These are phyloP conservation scores for Basipetospora chlamydospora DNA, from an alignment of 2,329 filamentous ascomycete species.

Conservation along the genomic window DNA sequence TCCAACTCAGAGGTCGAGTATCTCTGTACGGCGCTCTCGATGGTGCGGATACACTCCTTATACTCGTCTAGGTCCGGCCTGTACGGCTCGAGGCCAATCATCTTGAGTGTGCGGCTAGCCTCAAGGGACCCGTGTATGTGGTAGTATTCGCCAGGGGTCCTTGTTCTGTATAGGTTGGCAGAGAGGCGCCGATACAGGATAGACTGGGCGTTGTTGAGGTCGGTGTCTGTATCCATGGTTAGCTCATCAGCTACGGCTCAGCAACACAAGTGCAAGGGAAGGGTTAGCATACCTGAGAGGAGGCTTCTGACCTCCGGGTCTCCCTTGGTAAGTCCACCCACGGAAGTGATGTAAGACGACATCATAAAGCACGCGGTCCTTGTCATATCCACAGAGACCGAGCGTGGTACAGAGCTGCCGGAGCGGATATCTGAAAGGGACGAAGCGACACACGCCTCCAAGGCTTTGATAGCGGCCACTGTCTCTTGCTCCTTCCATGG, in stretches of 20 bases:
- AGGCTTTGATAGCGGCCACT: slow-evolving; percentile 35
- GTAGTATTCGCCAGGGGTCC: slow-evolving; percentile 51
- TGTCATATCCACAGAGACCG: slow-evolving; percentile 36
- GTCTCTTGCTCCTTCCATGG: slow-evolving; percentile 27
- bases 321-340: slow-evolving; percentile 23
- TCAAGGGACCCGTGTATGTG: slow-evolving; percentile 65
- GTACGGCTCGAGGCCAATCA: slow-evolving; percentile 52
- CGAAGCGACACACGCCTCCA: slow-evolving; percentile 45
- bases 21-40: slow-evolving; percentile 42
- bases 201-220: slow-evolving; percentile 56
- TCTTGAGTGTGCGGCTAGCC: slow-evolving; percentile 51
- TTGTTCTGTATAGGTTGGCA: slow-evolving; percentile 57
- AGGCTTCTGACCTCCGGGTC: slow-evolving; percentile 18
- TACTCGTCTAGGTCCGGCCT: slow-evolving; percentile 47
- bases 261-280: too few relatives aligned
- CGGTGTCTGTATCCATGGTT: slow-evolving; percentile 41
- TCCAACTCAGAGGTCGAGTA: slow-evolving; percentile 44
- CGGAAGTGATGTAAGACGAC: slow-evolving; percentile 20
- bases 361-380: slow-evolving; percentile 33
- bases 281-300: slow-evolving; percentile 17
- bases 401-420: slow-evolving; percentile 15
- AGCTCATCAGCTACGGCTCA: background rate
- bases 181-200: slow-evolving; percentile 57
- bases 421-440: slow-evolving; percentile 41
- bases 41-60: slow-evolving; percentile 39